Percentiles rank a stretch among this genome's conserved stretches.
Conservation (phyloP, 2,329 filamentous ascomycete genomes). For the Penicillium freii region DNA sequence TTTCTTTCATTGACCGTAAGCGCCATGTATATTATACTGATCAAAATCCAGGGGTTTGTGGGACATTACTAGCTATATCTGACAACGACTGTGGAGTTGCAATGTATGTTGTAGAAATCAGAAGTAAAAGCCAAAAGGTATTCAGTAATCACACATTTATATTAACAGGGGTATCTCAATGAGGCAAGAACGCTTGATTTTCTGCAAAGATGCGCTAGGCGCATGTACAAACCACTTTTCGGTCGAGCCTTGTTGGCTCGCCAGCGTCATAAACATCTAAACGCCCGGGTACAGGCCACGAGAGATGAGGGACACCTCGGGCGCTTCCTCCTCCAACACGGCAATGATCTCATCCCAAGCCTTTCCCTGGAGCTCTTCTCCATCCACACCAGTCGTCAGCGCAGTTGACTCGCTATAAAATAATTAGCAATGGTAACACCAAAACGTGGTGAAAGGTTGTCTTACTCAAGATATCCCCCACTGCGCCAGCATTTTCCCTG, state of each 20-base stretch:
- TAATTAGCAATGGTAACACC: conserved; percentile 16
- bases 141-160: not conserved
- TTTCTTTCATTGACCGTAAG: not conserved
- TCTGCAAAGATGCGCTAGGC: not conserved
- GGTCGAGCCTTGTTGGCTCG: not conserved
- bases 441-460: not conserved
- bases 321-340: conserved; percentile 29
- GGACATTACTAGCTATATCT: not conserved
- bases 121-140: not conserved
- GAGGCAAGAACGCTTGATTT: not conserved
- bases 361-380: conserved; percentile 36
- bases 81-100: not conserved
- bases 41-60: not conserved
- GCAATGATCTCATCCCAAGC: conserved; percentile 45
- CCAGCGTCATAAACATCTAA: not conserved
- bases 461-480: conserved; percentile 40
- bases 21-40: not conserved
- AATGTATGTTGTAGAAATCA: not conserved
- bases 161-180: conserved; percentile 7
- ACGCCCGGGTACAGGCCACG: conserved; percentile 5
- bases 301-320: conserved; percentile 17
- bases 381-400: conserved; percentile 35
- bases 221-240: not conserved
- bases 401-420: conserved; percentile 33
- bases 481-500: conserved; percentile 48